Conservation (phyloP, 495 filamentous ascomycete genomes). For the Hypoxylon perforatum region DNA sequence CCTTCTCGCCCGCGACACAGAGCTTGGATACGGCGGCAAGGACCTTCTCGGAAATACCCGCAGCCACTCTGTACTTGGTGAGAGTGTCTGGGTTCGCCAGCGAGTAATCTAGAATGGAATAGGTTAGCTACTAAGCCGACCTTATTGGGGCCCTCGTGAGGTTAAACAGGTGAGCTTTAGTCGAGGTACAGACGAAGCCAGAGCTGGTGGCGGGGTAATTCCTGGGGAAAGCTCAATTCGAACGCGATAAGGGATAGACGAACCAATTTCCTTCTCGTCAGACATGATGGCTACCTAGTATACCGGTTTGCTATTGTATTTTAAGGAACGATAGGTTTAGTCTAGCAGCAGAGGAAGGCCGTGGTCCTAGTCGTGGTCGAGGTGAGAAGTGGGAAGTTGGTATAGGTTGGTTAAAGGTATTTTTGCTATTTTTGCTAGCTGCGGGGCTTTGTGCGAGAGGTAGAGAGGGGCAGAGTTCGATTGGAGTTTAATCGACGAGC, state of each 20-base stretch:
- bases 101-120: slow-evolving; percentile 76
- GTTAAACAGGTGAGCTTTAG: slow-evolving; percentile 8
- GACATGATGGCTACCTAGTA: slow-evolving; percentile 28
- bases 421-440: slow-evolving; percentile 32
- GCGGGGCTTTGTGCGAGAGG: slow-evolving; percentile 43
- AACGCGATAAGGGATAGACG: slow-evolving; percentile 8
- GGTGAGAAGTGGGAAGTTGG: slow-evolving; percentile 14
- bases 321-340: background rate
- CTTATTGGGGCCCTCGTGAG: slow-evolving; percentile 24
- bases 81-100: slow-evolving; percentile 96
- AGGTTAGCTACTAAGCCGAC: slow-evolving; percentile 27
- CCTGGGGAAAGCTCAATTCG: slow-evolving; percentile 20
- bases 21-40: slow-evolving; percentile 85
- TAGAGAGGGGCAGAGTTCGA: slow-evolving; percentile 31
- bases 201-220: slow-evolving; percentile 35
- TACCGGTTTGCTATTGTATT: background rate
- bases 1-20: slow-evolving; percentile 88
- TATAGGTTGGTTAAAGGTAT: slow-evolving; percentile 7
- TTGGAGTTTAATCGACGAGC: slow-evolving; percentile 19
- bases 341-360: background rate
- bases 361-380: background rate
- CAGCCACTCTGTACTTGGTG: slow-evolving; percentile 98
- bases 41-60: slow-evolving; percentile 92
- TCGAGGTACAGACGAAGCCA: slow-evolving; percentile 8
- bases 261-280: slow-evolving; percentile 43